Percentiles rank a stretch among this genome's conserved stretches.
Evolutionary conservation across 306 rosid genomes (phyloP).

Genomic region (Ammopiptanthus mongolicus): DNA sequence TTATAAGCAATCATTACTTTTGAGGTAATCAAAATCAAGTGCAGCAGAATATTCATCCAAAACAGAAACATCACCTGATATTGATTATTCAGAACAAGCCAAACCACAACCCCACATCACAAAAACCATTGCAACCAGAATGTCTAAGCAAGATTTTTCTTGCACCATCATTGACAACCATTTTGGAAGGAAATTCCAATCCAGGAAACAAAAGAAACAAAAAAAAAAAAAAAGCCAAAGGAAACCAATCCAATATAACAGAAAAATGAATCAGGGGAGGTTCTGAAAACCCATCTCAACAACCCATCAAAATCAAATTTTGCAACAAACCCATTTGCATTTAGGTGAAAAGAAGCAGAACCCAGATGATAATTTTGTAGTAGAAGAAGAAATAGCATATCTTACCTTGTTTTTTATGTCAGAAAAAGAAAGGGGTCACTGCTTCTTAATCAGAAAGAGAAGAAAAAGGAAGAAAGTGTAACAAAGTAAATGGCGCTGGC

Average conservation of each 20-base stretch:
- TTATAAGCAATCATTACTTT: neutral
- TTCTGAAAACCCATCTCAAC: conserved; percentile 22
- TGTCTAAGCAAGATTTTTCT: conserved; percentile 15
- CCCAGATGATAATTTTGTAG: conserved; percentile 25
- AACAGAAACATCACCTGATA: conserved; percentile 6
- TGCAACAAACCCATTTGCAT: conserved; percentile 32
- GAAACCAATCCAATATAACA: conserved; percentile 24
- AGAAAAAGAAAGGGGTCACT: conserved; percentile 2
- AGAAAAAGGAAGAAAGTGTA: conserved; percentile 6
- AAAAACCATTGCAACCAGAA: conserved; percentile 14
- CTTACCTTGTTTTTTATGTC: conserved; percentile 7
- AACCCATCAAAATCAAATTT: conserved; percentile 33
- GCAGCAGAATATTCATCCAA: conserved; percentile 15
- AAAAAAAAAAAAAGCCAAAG: neutral
- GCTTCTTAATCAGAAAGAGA: conserved; percentile 19
- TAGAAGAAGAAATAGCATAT: conserved; percentile 16
- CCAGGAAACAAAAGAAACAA: neutral
- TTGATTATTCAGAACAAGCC: conserved; percentile 11
- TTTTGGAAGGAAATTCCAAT: conserved; percentile 8
- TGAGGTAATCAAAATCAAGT: conserved; percentile 9
- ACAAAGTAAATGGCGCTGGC: neutral
- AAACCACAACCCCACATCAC: conserved; percentile 13
- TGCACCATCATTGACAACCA: conserved; percentile 2
- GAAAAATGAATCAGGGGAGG: conserved; percentile 21
- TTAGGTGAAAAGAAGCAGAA: conserved; percentile 13